These are phyloP conservation scores for Boletus speciosus DNA, from an alignment of 768 basidiomycete species.

Conservation along the genomic window DNA sequence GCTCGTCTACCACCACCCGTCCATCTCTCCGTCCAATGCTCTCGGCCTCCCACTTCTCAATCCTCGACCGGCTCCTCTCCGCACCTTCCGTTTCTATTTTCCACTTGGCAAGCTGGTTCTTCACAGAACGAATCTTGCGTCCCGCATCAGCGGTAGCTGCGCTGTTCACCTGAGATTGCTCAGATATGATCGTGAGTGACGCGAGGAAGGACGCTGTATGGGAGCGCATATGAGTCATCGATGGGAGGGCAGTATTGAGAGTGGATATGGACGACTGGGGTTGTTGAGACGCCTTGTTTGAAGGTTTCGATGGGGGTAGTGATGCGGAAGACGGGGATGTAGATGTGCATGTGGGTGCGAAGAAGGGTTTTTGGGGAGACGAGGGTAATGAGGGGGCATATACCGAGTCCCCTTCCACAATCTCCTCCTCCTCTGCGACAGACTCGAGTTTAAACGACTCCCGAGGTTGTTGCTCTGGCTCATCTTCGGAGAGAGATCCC, in stretches of 20 bases:
- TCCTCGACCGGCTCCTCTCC: slow-evolving; percentile 69
- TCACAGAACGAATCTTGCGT: slow-evolving; percentile 79
- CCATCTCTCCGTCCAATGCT: slow-evolving; percentile 48
- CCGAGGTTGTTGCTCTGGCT: slow-evolving; percentile 25
- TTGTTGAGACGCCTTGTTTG: slow-evolving; percentile 16
- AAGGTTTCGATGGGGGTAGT: slow-evolving; percentile 24
- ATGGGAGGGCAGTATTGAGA: slow-evolving; percentile 44
- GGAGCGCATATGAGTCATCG: slow-evolving; percentile 67
- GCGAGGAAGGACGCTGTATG: slow-evolving; percentile 72
- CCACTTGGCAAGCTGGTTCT: slow-evolving; percentile 80
- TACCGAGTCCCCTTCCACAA: slow-evolving; percentile 40
- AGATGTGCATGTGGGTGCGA: slow-evolving; percentile 45
- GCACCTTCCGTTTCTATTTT: slow-evolving; percentile 81
- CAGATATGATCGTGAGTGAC: slow-evolving; percentile 74
- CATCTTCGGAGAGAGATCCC: slow-evolving; percentile 28
- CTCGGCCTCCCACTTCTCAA: slow-evolving; percentile 79
- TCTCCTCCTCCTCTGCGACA: slow-evolving; percentile 40
- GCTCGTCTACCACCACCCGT: slow-evolving; percentile 70
- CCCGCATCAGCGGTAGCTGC: slow-evolving; percentile 84
- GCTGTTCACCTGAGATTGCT: slow-evolving; percentile 85
- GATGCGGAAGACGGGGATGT: slow-evolving; percentile 54
- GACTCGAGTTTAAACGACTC: slow-evolving; percentile 31
- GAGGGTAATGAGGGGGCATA: slow-evolving; percentile 39
- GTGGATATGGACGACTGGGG: slow-evolving; percentile 30
- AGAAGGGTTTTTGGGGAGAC: slow-evolving; percentile 58